These are phyloP conservation scores for Cladosporium sp. DNA, from an alignment of 2,329 filamentous ascomycete species.

Conservation along the genomic window DNA sequence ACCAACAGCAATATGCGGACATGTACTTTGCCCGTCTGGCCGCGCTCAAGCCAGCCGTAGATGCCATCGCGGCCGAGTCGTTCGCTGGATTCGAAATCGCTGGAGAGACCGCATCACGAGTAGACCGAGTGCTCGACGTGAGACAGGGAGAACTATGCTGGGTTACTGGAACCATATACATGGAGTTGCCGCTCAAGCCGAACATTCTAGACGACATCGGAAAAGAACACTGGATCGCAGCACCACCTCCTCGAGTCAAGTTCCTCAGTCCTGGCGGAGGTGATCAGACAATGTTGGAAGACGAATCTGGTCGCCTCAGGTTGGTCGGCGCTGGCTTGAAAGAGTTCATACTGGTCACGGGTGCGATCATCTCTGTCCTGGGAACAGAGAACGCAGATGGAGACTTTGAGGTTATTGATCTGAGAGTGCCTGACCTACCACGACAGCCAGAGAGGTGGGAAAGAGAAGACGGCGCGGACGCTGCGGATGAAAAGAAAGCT, in stretches of 20 bases:
- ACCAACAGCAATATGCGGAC: conserved; percentile 93
- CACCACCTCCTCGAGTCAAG: conserved; percentile 60
- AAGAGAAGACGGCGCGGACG: conserved; percentile 49
- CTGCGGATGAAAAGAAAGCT: conserved; percentile 34
- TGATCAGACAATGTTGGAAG: conserved; percentile 75
- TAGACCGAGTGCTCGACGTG: conserved; percentile 89
- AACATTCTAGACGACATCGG: conserved; percentile 93
- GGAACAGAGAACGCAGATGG: conserved; percentile 90
- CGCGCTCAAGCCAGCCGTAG: conserved; percentile 79
- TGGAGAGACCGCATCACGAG: conserved; percentile 68
- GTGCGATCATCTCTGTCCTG: conserved; percentile 89
- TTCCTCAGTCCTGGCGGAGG: conserved; percentile 17
- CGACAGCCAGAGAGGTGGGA: conserved; percentile 79
- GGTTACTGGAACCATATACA: conserved; percentile 91
- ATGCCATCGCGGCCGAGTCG: conserved; percentile 65
- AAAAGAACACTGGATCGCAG: conserved; percentile 91
- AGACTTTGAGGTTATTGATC: conserved; percentile 86
- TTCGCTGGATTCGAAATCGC: conserved; percentile 77
- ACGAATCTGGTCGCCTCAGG: conserved; percentile 85
- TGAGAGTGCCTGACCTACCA: conserved; percentile 82
- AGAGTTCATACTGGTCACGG: conserved; percentile 75
- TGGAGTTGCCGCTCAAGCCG: conserved; percentile 95
- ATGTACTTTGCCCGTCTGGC: conserved; percentile 94
- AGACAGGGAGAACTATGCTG: conserved; percentile 93
- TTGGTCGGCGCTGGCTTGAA: conserved; percentile 69